Conservation (phyloP, 2,329 filamentous ascomycete genomes). For the Mariannaea sp. region DNA sequence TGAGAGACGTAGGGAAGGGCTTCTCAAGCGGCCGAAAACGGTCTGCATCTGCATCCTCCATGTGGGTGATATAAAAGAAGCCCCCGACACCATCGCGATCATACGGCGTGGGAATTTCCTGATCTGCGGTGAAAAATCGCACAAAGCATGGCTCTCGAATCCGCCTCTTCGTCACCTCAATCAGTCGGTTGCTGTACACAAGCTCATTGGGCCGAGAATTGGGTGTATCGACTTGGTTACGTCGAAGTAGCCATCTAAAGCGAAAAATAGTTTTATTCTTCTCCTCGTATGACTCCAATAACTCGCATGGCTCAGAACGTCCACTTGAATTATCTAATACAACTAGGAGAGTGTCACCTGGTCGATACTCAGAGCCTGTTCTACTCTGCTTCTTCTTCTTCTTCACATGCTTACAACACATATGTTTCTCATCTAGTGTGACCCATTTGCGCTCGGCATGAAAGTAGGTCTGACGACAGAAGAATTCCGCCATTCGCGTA, state of each 20-base stretch:
- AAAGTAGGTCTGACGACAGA: slow-evolving; percentile 73
- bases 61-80: slow-evolving; percentile 65
- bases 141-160: slow-evolving; percentile 65
- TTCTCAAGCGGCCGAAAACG: slow-evolving; percentile 43
- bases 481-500: slow-evolving; percentile 58
- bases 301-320: slow-evolving; percentile 64
- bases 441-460: slow-evolving; percentile 65
- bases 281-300: slow-evolving; percentile 47
- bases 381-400: slow-evolving; percentile 23
- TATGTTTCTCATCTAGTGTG: slow-evolving; percentile 59
- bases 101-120: slow-evolving; percentile 66
- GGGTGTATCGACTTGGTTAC: slow-evolving; percentile 45
- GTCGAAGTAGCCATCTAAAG: slow-evolving; percentile 60
- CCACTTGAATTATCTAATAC: slow-evolving; percentile 37
- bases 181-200: slow-evolving; percentile 56
- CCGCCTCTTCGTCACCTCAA: slow-evolving; percentile 42
- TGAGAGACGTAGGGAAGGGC: slow-evolving; percentile 45
- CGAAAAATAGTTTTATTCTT: slow-evolving; percentile 32
- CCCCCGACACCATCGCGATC: slow-evolving; percentile 67
- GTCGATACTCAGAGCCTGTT: slow-evolving; percentile 41
- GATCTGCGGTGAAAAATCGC: slow-evolving; percentile 53
- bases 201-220: slow-evolving; percentile 60
- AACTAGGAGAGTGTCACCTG: slow-evolving; percentile 66
- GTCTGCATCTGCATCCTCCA: slow-evolving; percentile 14
- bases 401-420: slow-evolving; percentile 53